Percentiles rank a stretch among this genome's conserved stretches.
These are phyloP conservation scores for Gelatoporia subvermispora DNA, from an alignment of 768 basidiomycete genomes.

Conservation along the genomic window DNA sequence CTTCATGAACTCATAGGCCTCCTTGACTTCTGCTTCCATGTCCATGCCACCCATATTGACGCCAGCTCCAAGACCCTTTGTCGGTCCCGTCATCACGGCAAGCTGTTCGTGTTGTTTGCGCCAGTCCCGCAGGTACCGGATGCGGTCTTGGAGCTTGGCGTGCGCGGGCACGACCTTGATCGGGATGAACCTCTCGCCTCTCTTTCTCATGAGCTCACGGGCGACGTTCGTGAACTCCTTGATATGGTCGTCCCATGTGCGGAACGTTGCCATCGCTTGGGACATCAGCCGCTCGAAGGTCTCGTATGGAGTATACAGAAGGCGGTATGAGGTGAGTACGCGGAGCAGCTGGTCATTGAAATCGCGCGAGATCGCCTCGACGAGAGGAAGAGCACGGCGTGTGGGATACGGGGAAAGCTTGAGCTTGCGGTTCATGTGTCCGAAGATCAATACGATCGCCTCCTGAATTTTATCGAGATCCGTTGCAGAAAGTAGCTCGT, in stretches of 20 bases:
- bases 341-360: constrained; percentile 93
- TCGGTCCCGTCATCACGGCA: constrained; percentile 94
- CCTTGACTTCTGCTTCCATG: constrained; percentile 96
- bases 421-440: constrained; percentile 92
- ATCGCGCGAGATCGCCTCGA: constrained; percentile 96
- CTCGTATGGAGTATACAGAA: constrained; percentile 91
- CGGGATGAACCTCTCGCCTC: constrained; percentile 90
- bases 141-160: constrained; percentile 83
- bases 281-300: constrained; percentile 85
- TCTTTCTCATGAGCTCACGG: constrained; percentile 86
- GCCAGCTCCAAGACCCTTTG: constrained; percentile 75
- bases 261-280: constrained; percentile 62
- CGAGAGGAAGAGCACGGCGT: constrained; percentile 89
- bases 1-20: constrained; percentile 96
- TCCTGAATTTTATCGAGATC: constrained; percentile 95
- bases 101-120: constrained; percentile 97
- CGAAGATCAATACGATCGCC: constrained; percentile 80
- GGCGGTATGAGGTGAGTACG: constrained; percentile 84
- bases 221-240: constrained; percentile 68
- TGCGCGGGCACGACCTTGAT: constrained; percentile 94
- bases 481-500: constrained; percentile 93
- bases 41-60: constrained; percentile 87
- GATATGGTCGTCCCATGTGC: constrained; percentile 58
- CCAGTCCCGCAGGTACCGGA: constrained; percentile 85
- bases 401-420: constrained; percentile 96